A percentile compares a stretch with the other conserved stretches of the same genome.
phyloP scores from a whole-genome alignment of 2,329 filamentous ascomycete species.

The Stagonosporopsis vannaccii region DNA sequence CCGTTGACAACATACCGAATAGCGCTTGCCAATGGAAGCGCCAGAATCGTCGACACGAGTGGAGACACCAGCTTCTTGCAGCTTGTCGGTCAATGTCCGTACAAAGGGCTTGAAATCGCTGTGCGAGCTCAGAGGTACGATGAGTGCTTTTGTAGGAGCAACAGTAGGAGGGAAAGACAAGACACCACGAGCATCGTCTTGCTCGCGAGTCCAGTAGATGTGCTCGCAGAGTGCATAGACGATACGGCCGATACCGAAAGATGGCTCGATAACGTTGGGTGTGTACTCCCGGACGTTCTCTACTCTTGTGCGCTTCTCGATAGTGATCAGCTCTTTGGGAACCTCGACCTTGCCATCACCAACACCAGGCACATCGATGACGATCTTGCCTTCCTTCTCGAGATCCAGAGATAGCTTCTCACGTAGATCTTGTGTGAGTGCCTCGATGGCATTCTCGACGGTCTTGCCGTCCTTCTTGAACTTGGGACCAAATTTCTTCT shows the following conservation, averaged over 20 bases:
- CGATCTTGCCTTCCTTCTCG: slow-evolving; percentile 75
- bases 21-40: slow-evolving; percentile 93
- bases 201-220: slow-evolving; percentile 88
- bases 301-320: slow-evolving; percentile 82
- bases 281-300: slow-evolving; percentile 91
- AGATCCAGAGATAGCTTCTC: slow-evolving; percentile 81
- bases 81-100: slow-evolving; percentile 73
- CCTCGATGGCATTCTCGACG: slow-evolving; percentile 80
- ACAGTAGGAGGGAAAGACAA: slow-evolving; percentile 78
- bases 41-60: slow-evolving; percentile 89
- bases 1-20: slow-evolving; percentile 48
- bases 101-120: slow-evolving; percentile 80
- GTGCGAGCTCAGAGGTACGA: slow-evolving; percentile 87
- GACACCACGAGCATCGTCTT: slow-evolving; percentile 82
- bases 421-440: slow-evolving; percentile 79
- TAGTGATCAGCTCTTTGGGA: slow-evolving; percentile 77
- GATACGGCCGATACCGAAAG: slow-evolving; percentile 95
- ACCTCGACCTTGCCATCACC: slow-evolving; percentile 79
- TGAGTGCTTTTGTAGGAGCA: slow-evolving; percentile 93
- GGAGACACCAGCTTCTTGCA: slow-evolving; percentile 79
- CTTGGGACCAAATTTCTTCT: slow-evolving; percentile 92
- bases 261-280: slow-evolving; percentile 96
- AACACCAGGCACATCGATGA: slow-evolving; percentile 73
- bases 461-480: slow-evolving; percentile 91
- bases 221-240: slow-evolving; percentile 95